phyloP scores from a whole-genome alignment of 2,329 filamentous ascomycete species.

The Falciphora oryzae region DNA sequence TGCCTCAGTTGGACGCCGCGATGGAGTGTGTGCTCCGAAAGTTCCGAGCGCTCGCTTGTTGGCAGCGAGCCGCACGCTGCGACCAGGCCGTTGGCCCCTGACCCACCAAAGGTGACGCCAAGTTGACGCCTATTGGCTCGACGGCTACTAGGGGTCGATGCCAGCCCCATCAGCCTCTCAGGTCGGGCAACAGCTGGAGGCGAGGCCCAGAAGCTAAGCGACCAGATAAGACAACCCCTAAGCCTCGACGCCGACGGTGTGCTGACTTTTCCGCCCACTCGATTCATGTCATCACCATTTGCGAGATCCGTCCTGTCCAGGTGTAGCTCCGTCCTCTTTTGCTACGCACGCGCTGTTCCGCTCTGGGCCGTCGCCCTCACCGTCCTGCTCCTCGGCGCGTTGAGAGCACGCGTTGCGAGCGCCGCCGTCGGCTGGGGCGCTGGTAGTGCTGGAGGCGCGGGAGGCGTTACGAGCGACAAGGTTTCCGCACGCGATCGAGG shows the following conservation, averaged over 20 bases:
- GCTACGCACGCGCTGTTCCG: constrained; percentile 32
- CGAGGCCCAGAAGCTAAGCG: background rate
- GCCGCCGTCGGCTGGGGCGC: background rate
- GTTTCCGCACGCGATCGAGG: background rate
- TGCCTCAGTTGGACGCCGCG: no score
- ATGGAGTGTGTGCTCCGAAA: background rate
- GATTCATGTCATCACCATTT: constrained; percentile 11
- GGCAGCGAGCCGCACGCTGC: no score
- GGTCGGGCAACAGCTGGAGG: background rate
- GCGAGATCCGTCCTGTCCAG: constrained; percentile 26
- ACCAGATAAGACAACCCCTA: background rate
- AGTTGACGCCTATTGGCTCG: no score
- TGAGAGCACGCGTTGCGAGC: constrained; percentile 20
- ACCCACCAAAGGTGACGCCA: background rate
- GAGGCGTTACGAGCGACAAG: background rate
- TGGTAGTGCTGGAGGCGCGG: no score
- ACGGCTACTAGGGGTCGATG: background rate
- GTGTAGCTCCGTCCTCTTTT: constrained; percentile 37
- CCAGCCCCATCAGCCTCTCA: background rate
- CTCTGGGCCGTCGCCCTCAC: constrained; percentile 37
- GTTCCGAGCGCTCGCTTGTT: background rate
- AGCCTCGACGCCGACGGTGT: background rate
- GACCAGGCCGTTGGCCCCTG: background rate
- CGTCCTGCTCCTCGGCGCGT: constrained; percentile 28
- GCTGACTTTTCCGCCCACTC: background rate